These are phyloP conservation scores for Fusarium fracticaudum DNA, from an alignment of 2,329 filamentous ascomycete genomes.

Conservation along the genomic window DNA sequence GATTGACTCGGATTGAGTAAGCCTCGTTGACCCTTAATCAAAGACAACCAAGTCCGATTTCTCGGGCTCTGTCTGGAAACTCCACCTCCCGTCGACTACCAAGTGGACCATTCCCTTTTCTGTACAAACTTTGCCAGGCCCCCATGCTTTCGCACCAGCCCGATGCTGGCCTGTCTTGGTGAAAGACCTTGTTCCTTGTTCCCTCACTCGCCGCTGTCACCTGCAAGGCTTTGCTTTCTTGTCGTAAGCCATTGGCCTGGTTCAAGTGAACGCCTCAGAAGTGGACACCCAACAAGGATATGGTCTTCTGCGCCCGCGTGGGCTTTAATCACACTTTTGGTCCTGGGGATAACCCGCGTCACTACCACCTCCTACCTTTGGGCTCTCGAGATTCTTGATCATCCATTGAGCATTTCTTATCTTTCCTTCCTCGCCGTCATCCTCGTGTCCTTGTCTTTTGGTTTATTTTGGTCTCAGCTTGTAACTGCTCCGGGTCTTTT, in stretches of 20 bases:
- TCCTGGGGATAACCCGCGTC: conserved; percentile 30
- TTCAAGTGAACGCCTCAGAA: conserved; percentile 33
- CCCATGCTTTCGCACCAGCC: conserved; percentile 27
- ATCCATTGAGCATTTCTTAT: conserved; percentile 24
- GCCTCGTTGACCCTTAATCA: conserved; percentile 46
- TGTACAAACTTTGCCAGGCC: conserved; percentile 22
- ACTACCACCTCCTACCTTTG: conserved; percentile 24
- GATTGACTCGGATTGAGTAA: conserved; percentile 34
- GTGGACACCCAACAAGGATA: conserved; percentile 41
- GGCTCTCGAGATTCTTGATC: conserved; percentile 29
- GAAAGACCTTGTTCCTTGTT: conserved; percentile 22
- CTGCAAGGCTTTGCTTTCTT: conserved; percentile 37
- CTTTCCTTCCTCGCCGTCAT: conserved; percentile 24
- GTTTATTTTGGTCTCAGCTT: conserved; percentile 30
- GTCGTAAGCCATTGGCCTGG: conserved; percentile 33
- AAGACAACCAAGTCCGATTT: conserved; percentile 41
- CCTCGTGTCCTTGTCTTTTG: conserved; percentile 9
- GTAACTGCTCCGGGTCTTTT: conserved; percentile 27
- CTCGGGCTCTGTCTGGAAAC: conserved; percentile 35
- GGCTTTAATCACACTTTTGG: conserved; percentile 41
- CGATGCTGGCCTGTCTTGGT: conserved; percentile 23
- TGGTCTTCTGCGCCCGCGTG: conserved; percentile 36
- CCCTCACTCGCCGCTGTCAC: conserved; percentile 33
- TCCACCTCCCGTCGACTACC: conserved; percentile 41
- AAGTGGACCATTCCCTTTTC: conserved; percentile 31